phyloP scores from a whole-genome alignment of 75 land plant species.

The Pinus taeda region DNA sequence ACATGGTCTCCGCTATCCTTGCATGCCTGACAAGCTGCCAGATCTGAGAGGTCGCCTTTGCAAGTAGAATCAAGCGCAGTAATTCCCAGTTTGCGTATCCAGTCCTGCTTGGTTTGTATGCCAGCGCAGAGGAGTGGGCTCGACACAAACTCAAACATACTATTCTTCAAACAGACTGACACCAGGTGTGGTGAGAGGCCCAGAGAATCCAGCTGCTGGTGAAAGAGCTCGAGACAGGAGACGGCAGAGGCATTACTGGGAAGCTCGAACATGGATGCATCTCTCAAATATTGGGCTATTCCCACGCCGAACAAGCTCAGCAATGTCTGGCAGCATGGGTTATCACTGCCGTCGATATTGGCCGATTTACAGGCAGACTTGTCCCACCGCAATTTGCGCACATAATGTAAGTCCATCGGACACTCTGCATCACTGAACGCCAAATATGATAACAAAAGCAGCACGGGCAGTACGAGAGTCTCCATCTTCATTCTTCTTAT shows the following conservation, averaged over 20 bases:
- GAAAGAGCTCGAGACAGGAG: constrained; percentile 53
- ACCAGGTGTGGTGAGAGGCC: constrained; percentile 20
- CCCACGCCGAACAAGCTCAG: constrained; percentile 39
- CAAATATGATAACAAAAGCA: too few relatives aligned
- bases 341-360: constrained; percentile 12
- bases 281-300: constrained; percentile 45
- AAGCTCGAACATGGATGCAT: too few relatives aligned
- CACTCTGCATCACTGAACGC: background rate
- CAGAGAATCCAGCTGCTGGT: constrained; percentile 29
- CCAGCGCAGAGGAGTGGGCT: constrained; percentile 44
- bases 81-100: constrained; percentile 32
- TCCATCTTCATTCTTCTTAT: too few relatives aligned
- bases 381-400: background rate
- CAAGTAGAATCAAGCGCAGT: constrained; percentile 41
- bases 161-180: constrained; percentile 28
- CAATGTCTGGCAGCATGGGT: background rate
- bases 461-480: too few relatives aligned
- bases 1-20: too few relatives aligned
- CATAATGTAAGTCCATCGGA: background rate
- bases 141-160: constrained; percentile 22
- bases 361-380: too few relatives aligned
- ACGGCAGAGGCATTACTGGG: constrained; percentile 21
- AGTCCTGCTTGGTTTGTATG: constrained; percentile 33
- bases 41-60: constrained; percentile 35
- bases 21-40: too few relatives aligned